A percentile compares a stretch with the other conserved stretches of the same genome.
Conservation (phyloP, 345 rosid genomes). For the Hibiscus mutabilis region DNA sequence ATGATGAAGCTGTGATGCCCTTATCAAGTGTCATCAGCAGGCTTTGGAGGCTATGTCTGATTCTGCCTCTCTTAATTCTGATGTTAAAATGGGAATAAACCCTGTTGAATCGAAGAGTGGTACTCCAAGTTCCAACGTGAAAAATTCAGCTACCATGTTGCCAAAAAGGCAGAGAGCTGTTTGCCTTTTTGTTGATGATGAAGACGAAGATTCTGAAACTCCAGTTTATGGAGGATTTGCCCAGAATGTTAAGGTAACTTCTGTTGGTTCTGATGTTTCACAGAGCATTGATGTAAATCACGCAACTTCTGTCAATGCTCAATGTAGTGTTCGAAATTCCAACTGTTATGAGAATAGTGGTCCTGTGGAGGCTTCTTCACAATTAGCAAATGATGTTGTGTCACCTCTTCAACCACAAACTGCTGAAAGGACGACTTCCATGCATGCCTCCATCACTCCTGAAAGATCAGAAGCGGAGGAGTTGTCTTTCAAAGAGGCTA, state of each 20-base stretch:
- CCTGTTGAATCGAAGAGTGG: slow-evolving; percentile 31
- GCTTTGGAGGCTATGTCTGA: slow-evolving; percentile 53
- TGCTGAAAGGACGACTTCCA: slow-evolving; percentile 29
- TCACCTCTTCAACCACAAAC: slow-evolving; percentile 24
- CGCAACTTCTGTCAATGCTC: slow-evolving; percentile 22
- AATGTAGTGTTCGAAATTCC: slow-evolving; percentile 27
- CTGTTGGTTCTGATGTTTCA: slow-evolving; percentile 22
- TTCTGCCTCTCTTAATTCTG: slow-evolving; percentile 27
- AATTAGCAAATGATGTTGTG: slow-evolving; percentile 22
- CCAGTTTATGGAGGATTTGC: slow-evolving; percentile 63
- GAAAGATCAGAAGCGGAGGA: slow-evolving; percentile 33
- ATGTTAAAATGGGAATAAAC: slow-evolving; percentile 34
- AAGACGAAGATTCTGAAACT: slow-evolving; percentile 65
- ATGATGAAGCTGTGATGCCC: slow-evolving; percentile 56
- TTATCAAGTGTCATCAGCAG: slow-evolving; percentile 43
- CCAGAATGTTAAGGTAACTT: slow-evolving; percentile 26
- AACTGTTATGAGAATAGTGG: slow-evolving; percentile 24
- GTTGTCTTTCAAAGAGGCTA: slow-evolving; percentile 29
- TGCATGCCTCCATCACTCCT: slow-evolving; percentile 25
- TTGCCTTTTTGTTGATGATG: slow-evolving; percentile 56
- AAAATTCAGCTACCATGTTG: slow-evolving; percentile 30
- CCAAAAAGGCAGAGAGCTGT: slow-evolving; percentile 72
- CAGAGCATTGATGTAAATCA: slow-evolving; percentile 25
- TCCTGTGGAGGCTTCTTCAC: slow-evolving; percentile 26
- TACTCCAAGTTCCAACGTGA: slow-evolving; percentile 27